phyloP scores from a whole-genome alignment of 306 rosid genomes.

The Prunus persica region Prunus_persica_NCBIv2 NC_034009.1:43664501-43665000 shows the following conservation, averaged over 20 bases:
- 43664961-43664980: slow-evolving; percentile 81
- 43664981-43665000: slow-evolving; percentile 90
- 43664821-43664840: slow-evolving; percentile 56
- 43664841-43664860: slow-evolving; percentile 63
- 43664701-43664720: slow-evolving; percentile 84
- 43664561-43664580: slow-evolving; percentile 60
- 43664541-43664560: slow-evolving; percentile 63
- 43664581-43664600: slow-evolving; percentile 70
- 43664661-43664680: slow-evolving; percentile 72
- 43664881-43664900: slow-evolving; percentile 60
- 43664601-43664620: slow-evolving; percentile 21
- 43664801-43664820: slow-evolving; percentile 68
- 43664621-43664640: slow-evolving; percentile 11
- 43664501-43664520: slow-evolving; percentile 51
- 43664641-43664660: slow-evolving; percentile 22
- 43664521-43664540: slow-evolving; percentile 54
- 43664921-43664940: slow-evolving; percentile 53
- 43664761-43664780: slow-evolving; percentile 87
- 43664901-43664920: slow-evolving; percentile 42
- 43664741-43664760: slow-evolving; percentile 87
- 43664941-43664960: slow-evolving; percentile 42
- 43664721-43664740: slow-evolving; percentile 90
- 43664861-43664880: slow-evolving; percentile 49
- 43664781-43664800: slow-evolving; percentile 89
- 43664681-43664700: slow-evolving; percentile 85